Conservation (phyloP, 805 yeast genomes). For the Brettanomyces custersianus region DNA sequence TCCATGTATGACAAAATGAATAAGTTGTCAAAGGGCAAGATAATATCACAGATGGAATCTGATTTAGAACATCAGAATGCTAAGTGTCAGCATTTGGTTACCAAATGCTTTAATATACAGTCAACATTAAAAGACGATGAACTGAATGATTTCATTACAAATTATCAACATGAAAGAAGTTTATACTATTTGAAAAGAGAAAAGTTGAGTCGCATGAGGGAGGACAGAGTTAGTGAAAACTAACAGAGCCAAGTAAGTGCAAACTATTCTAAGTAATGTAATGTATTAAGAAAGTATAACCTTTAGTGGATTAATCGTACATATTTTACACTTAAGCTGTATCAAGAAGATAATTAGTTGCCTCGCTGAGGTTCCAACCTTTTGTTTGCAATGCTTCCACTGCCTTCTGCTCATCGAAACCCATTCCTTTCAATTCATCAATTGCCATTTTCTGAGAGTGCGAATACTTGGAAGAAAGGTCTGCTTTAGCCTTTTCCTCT, state of each 20-base stretch:
- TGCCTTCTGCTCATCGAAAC: slow-evolving; percentile 63
- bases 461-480: slow-evolving; percentile 8
- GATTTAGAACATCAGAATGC: slow-evolving; percentile 22
- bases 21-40: slow-evolving; percentile 26
- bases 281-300: not conserved
- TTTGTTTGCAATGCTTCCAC: slow-evolving; percentile 57
- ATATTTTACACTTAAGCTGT: slow-evolving; percentile 33
- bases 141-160: slow-evolving; percentile 28
- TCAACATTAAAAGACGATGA: slow-evolving; percentile 19
- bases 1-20: slow-evolving; percentile 22
- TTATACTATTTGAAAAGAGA: slow-evolving; percentile 37
- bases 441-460: slow-evolving; percentile 40
- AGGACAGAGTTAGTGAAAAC: slow-evolving; percentile 30
- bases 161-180: slow-evolving; percentile 33
- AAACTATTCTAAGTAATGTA: not conserved
- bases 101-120: slow-evolving; percentile 10
- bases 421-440: slow-evolving; percentile 83
- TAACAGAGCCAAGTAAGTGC: not conserved
- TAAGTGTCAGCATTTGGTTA: slow-evolving; percentile 8
- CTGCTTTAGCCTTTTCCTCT: slow-evolving; percentile 1
- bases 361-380: slow-evolving; percentile 71
- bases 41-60: slow-evolving; percentile 25
- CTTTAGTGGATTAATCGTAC: not conserved
- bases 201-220: slow-evolving; percentile 37
- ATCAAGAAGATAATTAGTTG: slow-evolving; percentile 80